Base-by-base conservation (phyloP, 257 asterid species). In the Prunella vulgaris region DNA sequence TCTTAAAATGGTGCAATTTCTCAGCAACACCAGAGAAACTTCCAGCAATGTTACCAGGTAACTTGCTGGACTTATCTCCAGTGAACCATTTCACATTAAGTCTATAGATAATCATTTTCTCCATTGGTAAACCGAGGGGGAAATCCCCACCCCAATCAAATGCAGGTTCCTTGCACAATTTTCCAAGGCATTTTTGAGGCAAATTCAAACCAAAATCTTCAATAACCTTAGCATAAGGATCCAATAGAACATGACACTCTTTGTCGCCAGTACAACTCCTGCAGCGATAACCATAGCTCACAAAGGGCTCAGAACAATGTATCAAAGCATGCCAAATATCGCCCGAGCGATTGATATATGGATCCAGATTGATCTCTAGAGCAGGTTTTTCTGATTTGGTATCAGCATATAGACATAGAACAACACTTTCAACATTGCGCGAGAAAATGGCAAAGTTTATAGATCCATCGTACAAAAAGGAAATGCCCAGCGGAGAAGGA, bases 361-460 rank as follows among this genome's bases (percentile, higher is more conserved):
- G 93, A 81, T 94, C 99, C 73, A 94, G 87, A 77, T 94, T 96
- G 80, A 94, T 88, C 86, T 94, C 97, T 77, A 91, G 60, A 73
- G 85, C 78, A 77, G 99, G 97, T 33, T 82, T 79, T 28, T 82
- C 88, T 35, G 53, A 68, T 51, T 25, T 51, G 51, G 72, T n/a
- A 64, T 85, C 89, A 27, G 82, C 76, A 79, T 86, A 94, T 75
- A 94, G 85, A 79, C 99, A 94, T 10, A 94, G 72, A 74, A 79
- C 85, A 20, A 94, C 96, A 79, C 89, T 66, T 73, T 79, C 82
- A 9, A 82, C 92, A 73, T 62, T 66, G 40, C 90, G 81, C 3
- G 97, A 89, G 71, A 86, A 76, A 52, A 94, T 81, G 44, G 99
- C 86, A 32, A 94, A 85, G 76, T 94, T 94, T 66, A 84, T 48